phyloP scores from a whole-genome alignment of 768 basidiomycete genomes.

The Boletellus emodensis region DNA sequence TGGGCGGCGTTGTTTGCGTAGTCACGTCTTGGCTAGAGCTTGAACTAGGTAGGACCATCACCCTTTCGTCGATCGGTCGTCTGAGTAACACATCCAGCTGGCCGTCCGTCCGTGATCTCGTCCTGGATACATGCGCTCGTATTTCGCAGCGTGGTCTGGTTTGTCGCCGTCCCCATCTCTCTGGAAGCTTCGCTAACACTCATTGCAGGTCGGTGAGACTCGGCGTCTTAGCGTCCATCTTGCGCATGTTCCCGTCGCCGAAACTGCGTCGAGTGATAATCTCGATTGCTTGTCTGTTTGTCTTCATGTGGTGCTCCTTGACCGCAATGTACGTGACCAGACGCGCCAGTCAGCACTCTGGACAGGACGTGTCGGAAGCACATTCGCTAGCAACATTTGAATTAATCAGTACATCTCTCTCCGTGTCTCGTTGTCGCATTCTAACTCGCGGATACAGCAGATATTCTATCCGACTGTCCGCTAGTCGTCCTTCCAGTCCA shows the following conservation, averaged over 20 bases:
- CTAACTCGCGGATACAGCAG: constrained; percentile 11
- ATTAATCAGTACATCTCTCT: constrained; percentile 10
- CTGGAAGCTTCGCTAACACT: neutral
- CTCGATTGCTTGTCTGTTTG: constrained; percentile 6
- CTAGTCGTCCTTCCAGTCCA: constrained; percentile 11
- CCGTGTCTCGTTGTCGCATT: neutral
- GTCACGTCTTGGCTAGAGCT: constrained; percentile 9
- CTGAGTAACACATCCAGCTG: constrained; percentile 2
- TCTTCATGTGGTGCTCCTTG: constrained; percentile 10
- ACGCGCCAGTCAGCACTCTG: neutral
- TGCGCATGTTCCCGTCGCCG: constrained; percentile 5
- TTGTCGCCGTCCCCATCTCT: neutral
- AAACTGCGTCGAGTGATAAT: constrained; percentile 6
- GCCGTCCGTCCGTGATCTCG: neutral
- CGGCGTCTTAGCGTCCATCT: constrained; percentile 13
- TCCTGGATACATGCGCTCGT: constrained; percentile 10
- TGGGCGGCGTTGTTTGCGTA: constrained; percentile 3
- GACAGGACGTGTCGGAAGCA: neutral
- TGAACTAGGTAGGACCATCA: neutral
- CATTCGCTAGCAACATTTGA: constrained; percentile 8
- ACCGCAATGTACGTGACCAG: neutral
- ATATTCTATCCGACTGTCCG: constrained; percentile 18
- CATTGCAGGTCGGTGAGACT: constrained; percentile 12
- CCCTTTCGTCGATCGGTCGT: neutral
- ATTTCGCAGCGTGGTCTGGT: constrained; percentile 14